Evolutionary conservation across 495 filamentous ascomycete species (phyloP), one percentile per base, ranked within the genome.

Genomic region (Penicillium flavigenum): DNA sequence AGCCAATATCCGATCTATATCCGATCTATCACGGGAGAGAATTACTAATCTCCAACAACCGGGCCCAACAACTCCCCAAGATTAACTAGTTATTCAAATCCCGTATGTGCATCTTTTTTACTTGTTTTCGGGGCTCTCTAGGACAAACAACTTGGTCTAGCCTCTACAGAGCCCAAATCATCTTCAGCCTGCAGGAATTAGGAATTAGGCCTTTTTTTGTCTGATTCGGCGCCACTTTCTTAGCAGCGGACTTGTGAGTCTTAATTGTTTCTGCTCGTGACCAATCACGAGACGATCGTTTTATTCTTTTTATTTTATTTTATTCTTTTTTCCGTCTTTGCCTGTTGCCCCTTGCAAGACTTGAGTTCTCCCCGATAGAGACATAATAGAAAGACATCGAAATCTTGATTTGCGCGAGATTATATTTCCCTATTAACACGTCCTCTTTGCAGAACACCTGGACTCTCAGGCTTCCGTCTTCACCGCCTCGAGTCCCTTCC

Each of bases 401-500:
- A 39, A 6, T 19, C 46, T 32, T 48, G 45, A 31, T 47, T 19
- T 43, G 42, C 47, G 43, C 20, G 27, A 20, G 38, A n/a, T 38
- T 50, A 53, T 41, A 26, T 14, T 7, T 5, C 17, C 3, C 10
- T 22, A 31, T 19, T 44, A 32, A 32, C 54, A 32, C n/a, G 1
- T 52, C 41, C 47, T 52, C 42, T 24, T 49, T 36, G 32, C 4
- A 27, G 27, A 32, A 26, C 29, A 26, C 63, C 56, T 62, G 49
- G 48, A 27, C 10, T 20, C 6, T 55, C 46, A 64, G 63, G 58
- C 61, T 42, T 24, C 29, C 24, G 42, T 12, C 6, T 45, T 69
- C 64, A 69, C 66, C 66, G 66, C 66, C 66, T 66, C 64, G 52
- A 44, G 31, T 45, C 20, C 34, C 22, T 52, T 45, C 66, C 66